Conservation (phyloP, 2,329 filamentous ascomycete genomes). For the Sporothrix curviconia region DNA sequence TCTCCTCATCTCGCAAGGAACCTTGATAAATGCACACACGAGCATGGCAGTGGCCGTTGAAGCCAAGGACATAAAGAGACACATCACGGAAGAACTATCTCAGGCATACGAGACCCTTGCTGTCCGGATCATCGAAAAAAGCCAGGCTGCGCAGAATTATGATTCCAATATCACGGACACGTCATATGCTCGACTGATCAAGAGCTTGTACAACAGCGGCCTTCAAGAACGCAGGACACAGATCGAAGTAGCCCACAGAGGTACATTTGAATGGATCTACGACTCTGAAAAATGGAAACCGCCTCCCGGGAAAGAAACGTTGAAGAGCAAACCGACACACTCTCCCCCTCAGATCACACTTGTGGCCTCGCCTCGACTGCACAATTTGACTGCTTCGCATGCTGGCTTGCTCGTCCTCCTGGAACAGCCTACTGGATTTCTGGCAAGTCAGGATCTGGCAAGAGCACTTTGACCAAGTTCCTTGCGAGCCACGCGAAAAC, state of each 20-base stretch:
- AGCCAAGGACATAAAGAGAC: not conserved
- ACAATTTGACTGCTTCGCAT: not conserved
- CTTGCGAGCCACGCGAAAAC: not conserved
- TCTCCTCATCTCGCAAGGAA: not conserved
- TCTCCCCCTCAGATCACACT: not conserved
- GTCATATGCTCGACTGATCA: not conserved
- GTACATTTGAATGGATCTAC: constrained; percentile 3
- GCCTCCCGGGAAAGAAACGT: too few species aligned
- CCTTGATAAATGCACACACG: not conserved
- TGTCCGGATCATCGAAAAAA: not conserved
- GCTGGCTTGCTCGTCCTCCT: not conserved
- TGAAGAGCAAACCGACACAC: too few species aligned
- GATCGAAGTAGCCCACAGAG: not conserved
- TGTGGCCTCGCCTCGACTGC: not conserved
- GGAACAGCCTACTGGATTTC: not conserved
- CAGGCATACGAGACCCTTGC: not conserved
- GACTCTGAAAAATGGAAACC: not conserved
- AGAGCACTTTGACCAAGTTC: constrained; percentile 4
- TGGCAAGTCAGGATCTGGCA: not conserved
- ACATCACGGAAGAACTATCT: not conserved
- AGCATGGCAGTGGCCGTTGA: not conserved
- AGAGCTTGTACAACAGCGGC: not conserved
- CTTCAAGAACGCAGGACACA: not conserved
- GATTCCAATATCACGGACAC: not conserved
- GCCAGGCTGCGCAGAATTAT: not conserved